Conservation (phyloP, 208 protist genomes). For the Crithidia brevicula region DNA sequence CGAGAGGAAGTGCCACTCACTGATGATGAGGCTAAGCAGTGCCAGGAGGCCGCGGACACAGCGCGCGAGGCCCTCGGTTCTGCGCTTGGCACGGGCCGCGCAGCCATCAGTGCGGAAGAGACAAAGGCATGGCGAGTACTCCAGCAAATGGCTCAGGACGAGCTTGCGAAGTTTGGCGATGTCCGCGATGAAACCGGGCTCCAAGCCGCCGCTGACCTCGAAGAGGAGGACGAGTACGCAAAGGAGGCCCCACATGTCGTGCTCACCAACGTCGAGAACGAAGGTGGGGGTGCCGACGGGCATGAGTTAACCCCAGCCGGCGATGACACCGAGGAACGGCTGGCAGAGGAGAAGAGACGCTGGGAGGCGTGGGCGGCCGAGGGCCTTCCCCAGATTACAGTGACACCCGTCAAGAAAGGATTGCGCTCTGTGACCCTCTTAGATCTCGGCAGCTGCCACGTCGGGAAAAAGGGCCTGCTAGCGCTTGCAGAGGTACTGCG, state of each 20-base stretch:
- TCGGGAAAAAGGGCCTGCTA: constrained; percentile 58
- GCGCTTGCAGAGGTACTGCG: constrained; percentile 51
- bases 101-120: constrained; percentile 32
- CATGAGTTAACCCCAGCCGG: constrained; percentile 1
- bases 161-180: neutral
- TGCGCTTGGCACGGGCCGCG: constrained; percentile 24
- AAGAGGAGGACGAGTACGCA: constrained; percentile 50
- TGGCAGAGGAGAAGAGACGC: constrained; percentile 28
- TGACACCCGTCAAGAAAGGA: constrained; percentile 50
- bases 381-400: constrained; percentile 18
- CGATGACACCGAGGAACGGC: constrained; percentile 19
- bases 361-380: constrained; percentile 25
- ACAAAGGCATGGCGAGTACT: constrained; percentile 32
- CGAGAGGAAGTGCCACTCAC: constrained; percentile 60
- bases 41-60: constrained; percentile 36
- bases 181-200: neutral
- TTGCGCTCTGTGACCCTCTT: constrained; percentile 61
- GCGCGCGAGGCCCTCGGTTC: constrained; percentile 35
- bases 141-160: constrained; percentile 2
- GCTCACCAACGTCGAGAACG: constrained; percentile 39
- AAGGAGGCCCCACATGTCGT: constrained; percentile 36
- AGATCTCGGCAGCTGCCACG: constrained; percentile 74
- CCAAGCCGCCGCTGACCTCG: constrained; percentile 9
- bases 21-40: constrained; percentile 67
- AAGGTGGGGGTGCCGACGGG: constrained; percentile 3